phyloP scores from a whole-genome alignment of 257 asterid species.

The Gardenia jasminoides region DNA sequence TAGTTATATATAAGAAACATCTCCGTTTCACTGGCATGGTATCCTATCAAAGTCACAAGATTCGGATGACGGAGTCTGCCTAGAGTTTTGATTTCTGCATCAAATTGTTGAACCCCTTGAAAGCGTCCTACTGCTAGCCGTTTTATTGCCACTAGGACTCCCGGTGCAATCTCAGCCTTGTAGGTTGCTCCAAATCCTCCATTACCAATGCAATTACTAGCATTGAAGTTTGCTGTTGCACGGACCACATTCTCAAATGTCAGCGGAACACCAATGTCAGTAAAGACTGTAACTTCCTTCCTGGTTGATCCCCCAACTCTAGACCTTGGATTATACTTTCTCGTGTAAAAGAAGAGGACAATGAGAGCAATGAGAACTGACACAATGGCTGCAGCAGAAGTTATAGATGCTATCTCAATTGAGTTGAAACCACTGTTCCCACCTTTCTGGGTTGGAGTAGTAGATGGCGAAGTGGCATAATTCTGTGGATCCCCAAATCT shows the following conservation, averaged over 20 bases:
- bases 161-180: slow-evolving; percentile 92
- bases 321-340: slow-evolving; percentile 78
- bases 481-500: slow-evolving; percentile 35
- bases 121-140: slow-evolving; percentile 84
- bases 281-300: slow-evolving; percentile 75
- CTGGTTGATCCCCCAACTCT: slow-evolving; percentile 76
- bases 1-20: slow-evolving; percentile 85
- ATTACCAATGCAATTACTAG: slow-evolving; percentile 89
- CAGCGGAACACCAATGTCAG: slow-evolving; percentile 70
- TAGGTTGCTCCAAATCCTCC: slow-evolving; percentile 96
- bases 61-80: slow-evolving; percentile 79
- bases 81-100: slow-evolving; percentile 78
- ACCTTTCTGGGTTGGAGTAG: slow-evolving; percentile 26
- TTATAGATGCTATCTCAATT: slow-evolving; percentile 76
- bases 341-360: slow-evolving; percentile 68
- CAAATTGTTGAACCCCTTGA: slow-evolving; percentile 69
- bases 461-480: slow-evolving; percentile 37
- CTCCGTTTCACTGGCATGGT: slow-evolving; percentile 82
- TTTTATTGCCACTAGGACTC: slow-evolving; percentile 74
- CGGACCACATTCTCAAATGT: slow-evolving; percentile 78
- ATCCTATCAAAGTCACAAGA: slow-evolving; percentile 89
- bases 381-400: slow-evolving; percentile 78
- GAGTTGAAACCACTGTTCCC: slow-evolving; percentile 50
- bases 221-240: slow-evolving; percentile 76
- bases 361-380: slow-evolving; percentile 71